These are phyloP conservation scores for Fraxinus pennsylvanica DNA, from an alignment of 257 asterid species.

Conservation along the genomic window DNA sequence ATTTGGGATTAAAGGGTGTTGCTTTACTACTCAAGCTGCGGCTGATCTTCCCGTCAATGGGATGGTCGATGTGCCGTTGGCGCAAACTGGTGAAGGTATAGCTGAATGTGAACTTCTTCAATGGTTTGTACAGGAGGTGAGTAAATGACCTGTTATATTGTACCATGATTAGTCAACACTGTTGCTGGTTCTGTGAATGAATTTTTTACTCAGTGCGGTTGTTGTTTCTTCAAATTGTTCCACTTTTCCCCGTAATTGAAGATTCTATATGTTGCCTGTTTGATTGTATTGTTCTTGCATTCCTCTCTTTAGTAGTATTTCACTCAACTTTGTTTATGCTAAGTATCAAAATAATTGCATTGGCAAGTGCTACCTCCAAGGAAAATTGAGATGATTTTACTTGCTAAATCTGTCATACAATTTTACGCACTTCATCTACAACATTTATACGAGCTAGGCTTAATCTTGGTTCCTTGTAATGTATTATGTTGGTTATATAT, in stretches of 20 bases:
- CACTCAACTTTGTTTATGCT: background rate
- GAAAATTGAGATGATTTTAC: background rate
- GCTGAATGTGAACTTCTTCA: conserved; percentile 97
- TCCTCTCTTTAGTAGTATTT: background rate
- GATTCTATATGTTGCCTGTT: background rate
- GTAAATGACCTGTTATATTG: conserved; percentile 27
- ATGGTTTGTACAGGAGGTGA: conserved; percentile 96
- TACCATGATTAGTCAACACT: conserved; percentile 2
- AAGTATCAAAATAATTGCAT: background rate
- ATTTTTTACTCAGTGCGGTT: background rate
- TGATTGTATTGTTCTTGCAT: background rate
- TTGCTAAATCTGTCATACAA: background rate
- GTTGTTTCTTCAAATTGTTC: background rate
- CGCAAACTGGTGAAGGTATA: conserved; percentile 99
- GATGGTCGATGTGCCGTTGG: conserved; percentile 79
- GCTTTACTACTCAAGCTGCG: conserved; percentile 54
- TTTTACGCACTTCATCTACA: background rate
- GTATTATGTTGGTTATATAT: background rate
- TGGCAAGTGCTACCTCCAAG: background rate
- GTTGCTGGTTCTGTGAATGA: conserved; percentile 11
- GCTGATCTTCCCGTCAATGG: conserved; percentile 52
- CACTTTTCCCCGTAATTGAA: background rate
- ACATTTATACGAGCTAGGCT: background rate
- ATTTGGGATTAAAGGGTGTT: conserved; percentile 41
- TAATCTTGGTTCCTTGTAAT: background rate